Evolutionary conservation across 176 grass and related monocot genomes (phyloP).

Genomic region (Hyparrhenia diplandra): DNA sequence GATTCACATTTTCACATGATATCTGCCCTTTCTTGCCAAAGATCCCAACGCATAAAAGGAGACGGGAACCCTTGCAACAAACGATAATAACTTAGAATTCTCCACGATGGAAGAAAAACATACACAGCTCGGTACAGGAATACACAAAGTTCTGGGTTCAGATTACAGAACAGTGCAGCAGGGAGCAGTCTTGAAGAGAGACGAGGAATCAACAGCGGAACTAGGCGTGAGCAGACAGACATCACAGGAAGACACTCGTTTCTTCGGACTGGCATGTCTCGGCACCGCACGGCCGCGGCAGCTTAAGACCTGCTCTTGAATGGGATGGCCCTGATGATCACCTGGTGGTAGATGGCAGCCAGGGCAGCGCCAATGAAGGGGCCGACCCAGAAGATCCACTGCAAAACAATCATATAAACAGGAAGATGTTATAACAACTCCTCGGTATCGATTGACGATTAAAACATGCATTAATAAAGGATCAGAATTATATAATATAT

Average conservation of each 20-base stretch:
- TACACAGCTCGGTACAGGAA: slow-evolving; percentile 5
- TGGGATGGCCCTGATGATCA: slow-evolving; percentile 95
- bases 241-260: neutral
- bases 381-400: slow-evolving; percentile 99
- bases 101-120: slow-evolving; percentile 19
- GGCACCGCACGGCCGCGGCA: neutral
- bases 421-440: neutral
- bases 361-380: slow-evolving; percentile 86
- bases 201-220: slow-evolving; percentile 10
- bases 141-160: slow-evolving; percentile 27
- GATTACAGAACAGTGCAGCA: neutral
- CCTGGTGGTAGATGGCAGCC: slow-evolving; percentile 93
- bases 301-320: slow-evolving; percentile 88
- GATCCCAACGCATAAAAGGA: too few relatives aligned
- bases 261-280: neutral
- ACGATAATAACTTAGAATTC: slow-evolving; percentile 28
- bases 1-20: too few relatives aligned
- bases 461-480: too few relatives aligned
- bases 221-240: slow-evolving; percentile 15
- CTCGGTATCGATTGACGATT: too few relatives aligned
- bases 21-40: too few relatives aligned
- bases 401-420: slow-evolving; percentile 5
- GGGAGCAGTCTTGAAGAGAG: neutral
- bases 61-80: neutral
- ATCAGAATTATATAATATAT: neutral